Base-by-base conservation (phyloP, 208 protist genomes). In the Crithidia mellificae region DNA sequence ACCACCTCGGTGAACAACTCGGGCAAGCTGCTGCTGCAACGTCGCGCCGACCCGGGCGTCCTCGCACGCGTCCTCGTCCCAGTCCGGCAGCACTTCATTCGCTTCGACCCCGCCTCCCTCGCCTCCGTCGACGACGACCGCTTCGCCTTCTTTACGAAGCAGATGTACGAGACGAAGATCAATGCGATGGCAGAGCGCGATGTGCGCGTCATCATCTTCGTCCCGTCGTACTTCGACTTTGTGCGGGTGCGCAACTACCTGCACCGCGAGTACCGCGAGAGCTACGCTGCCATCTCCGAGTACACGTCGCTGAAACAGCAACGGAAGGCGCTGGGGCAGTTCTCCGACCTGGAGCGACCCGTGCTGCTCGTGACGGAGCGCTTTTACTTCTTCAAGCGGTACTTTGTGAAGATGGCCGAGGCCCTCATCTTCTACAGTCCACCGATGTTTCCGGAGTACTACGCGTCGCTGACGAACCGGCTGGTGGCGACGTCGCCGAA, bases 201-300 rank as follows among this genome's bases (percentile, higher is more conserved):
- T 46, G 82, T 94, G 66, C 89, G 86, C 46, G 75, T 80, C 5
- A 88, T 98, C 43, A 87, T 99, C 30, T 96, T 98, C 32, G 88
- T 98, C 11, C 88, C 94, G 11, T 96, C 87, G 4, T 99, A 99
- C 80, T 98, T 98, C 83, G 96, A 99, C 61, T 99, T 92, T 88
- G 93, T 98, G 46, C 84, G 95, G 12, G 53, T 99, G 52, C 86
- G 97, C 49, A 98, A 98, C 78, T 97, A 91, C 74, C 87, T 99
- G 66, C 89, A 98, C 57, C 86, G 93, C 50, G 87, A 98, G 43
- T 78, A 92, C 51, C 83, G 94, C 29, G 88, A 96, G 36, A 91
- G 64, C 34, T 96, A 92, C 63, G 81, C 79, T 22, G 82, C 92
- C 24, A 77, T 97, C 39, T 95, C 68, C 68, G 98, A 99, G 90